phyloP scores from a whole-genome alignment of 495 filamentous ascomycete genomes.

The Trichocladium antarcticum region DNA sequence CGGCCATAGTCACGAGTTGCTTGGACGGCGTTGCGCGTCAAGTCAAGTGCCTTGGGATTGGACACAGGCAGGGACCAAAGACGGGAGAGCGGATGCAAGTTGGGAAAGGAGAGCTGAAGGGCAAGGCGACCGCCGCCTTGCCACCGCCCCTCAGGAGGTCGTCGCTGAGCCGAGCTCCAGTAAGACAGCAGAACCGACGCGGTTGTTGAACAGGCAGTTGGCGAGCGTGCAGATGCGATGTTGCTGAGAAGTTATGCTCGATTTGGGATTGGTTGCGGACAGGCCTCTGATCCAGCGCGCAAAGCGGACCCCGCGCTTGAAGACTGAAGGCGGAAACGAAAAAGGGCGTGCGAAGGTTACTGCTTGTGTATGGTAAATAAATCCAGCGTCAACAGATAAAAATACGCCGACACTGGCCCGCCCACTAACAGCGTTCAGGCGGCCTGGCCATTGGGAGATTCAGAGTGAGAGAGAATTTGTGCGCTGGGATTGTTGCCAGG shows the following conservation, averaged over 20 bases:
- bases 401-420: neutral
- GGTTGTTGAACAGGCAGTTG: neutral
- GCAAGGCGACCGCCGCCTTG: slow-evolving; percentile 10
- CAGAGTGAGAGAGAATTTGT: slow-evolving; percentile 5
- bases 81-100: neutral
- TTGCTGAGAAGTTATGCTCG: neutral
- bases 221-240: neutral
- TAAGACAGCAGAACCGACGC: neutral
- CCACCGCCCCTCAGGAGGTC: slow-evolving; percentile 7
- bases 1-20: slow-evolving; percentile 14
- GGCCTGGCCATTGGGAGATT: slow-evolving; percentile 4
- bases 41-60: neutral
- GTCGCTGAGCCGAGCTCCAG: slow-evolving; percentile 3
- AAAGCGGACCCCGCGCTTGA: slow-evolving; percentile 1
- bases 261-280: slow-evolving; percentile 7
- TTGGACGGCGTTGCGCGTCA: neutral
- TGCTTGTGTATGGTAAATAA: neutral
- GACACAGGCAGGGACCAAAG: neutral
- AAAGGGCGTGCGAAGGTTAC: neutral
- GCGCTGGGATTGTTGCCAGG: slow-evolving; percentile 1
- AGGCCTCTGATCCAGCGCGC: slow-evolving; percentile 2
- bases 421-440: neutral
- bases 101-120: slow-evolving; percentile 6
- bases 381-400: neutral
- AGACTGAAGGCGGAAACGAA: neutral